Evolutionary conservation across 805 yeast genomes (phyloP).

Genomic region (Starmerella powellii): DNA sequence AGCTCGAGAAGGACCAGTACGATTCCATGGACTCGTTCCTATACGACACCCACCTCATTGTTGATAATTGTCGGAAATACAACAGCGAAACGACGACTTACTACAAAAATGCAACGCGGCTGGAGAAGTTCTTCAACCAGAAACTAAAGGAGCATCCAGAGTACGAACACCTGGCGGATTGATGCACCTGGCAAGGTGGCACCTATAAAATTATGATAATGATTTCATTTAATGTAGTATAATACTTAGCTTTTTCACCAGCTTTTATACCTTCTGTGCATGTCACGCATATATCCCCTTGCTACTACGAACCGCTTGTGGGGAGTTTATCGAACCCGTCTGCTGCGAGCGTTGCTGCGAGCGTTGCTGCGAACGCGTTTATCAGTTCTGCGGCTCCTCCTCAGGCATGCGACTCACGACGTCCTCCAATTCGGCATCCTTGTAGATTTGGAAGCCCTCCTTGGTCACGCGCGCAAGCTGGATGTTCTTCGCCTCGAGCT

Average conservation of each 20-base stretch:
- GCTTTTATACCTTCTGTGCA: too few species aligned
- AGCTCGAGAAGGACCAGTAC: constrained; percentile 83
- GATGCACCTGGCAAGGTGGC: too few species aligned
- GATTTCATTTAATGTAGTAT: too few species aligned
- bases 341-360: too few species aligned
- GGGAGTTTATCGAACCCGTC: too few species aligned
- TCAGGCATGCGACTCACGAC: constrained; percentile 69
- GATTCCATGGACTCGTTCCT: constrained; percentile 82
- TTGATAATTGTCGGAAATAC: constrained; percentile 83
- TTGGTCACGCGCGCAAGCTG: constrained; percentile 89
- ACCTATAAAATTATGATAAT: background rate
- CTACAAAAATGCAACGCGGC: constrained; percentile 83
- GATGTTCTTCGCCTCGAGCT: constrained; percentile 85
- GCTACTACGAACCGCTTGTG: too few species aligned
- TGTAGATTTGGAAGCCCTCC: constrained; percentile 74
- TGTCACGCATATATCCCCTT: too few species aligned
- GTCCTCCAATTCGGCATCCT: constrained; percentile 68
- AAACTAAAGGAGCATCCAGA: constrained; percentile 87
- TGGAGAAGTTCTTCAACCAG: constrained; percentile 75
- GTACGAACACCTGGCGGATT: constrained; percentile 68
- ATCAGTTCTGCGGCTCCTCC: constrained; percentile 28
- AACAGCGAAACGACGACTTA: constrained; percentile 92
- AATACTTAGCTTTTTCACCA: too few species aligned
- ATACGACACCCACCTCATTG: constrained; percentile 74
- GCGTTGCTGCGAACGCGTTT: too few species aligned